phyloP scores from a whole-genome alignment of 2,329 filamentous ascomycete genomes.

The Aspergillus bombycis region DNA sequence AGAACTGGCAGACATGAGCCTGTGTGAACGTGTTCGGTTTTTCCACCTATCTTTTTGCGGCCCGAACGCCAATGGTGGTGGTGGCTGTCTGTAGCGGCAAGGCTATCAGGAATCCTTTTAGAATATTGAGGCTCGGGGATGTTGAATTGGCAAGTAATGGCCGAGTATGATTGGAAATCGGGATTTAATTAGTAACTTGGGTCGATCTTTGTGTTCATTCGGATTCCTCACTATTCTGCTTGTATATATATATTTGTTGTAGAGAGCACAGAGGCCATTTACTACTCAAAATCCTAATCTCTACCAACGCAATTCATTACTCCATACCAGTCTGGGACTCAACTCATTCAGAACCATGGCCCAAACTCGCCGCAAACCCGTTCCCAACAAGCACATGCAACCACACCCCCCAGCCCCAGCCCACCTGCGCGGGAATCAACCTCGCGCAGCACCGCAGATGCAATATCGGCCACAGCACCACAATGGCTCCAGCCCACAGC shows the following conservation, averaged over 20 bases:
- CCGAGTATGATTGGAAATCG: not conserved
- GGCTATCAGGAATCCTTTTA: not conserved
- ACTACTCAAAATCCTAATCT: no score
- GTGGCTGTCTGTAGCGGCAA: not conserved
- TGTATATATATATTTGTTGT: no score
- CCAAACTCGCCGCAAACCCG: not conserved
- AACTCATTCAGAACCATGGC: not conserved
- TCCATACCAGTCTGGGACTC: not conserved
- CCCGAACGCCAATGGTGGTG: not conserved
- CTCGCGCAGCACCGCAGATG: not conserved
- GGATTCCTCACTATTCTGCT: no score
- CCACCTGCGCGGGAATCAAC: not conserved
- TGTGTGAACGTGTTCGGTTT: not conserved
- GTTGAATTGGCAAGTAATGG: not conserved
- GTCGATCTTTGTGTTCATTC: not conserved
- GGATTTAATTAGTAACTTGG: not conserved
- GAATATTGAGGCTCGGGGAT: not conserved
- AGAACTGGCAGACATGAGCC: not conserved
- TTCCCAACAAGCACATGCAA: not conserved
- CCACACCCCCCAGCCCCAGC: constrained; percentile 2
- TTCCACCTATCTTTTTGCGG: not conserved
- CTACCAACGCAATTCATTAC: no score
- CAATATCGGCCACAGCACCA: constrained; percentile 6
- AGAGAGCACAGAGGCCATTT: no score
- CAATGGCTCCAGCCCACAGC: not conserved